Evolutionary conservation across 2,329 filamentous ascomycete genomes (phyloP), one percentile per base, ranked within the genome.

Genomic region (Penicillium brevicompactum): DNA sequence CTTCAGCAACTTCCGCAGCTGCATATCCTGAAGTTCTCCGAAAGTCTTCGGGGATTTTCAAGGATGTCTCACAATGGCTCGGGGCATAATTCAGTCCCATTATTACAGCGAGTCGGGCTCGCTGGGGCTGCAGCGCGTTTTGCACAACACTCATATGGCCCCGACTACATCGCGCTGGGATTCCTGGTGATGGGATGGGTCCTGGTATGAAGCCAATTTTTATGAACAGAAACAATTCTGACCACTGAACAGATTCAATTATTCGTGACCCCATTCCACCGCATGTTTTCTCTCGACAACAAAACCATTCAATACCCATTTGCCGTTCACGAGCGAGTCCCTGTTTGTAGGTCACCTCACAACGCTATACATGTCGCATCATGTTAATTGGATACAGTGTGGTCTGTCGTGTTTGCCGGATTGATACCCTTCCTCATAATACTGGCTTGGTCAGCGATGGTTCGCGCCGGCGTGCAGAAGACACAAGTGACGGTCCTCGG

Each of bases 251-350:
- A 90, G 83, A 80, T 91, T 42, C 81, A 86, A 73, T 78, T 89
- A 65, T 80, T 89, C 62, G 82, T 90, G 65, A 87, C 88, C 57
- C 94, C 94, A 0, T 97, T 97, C 72, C 92, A 97, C 73, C 91
- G 91, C 76, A 89, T 97, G 85, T 97, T 99, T 77, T 89, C 86
- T 61, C 84, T 97, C 59, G 89, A 92, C 70, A 91, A 97, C 71
- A 82, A 90, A 22, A 80, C 86, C 47, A 91, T 97, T 56, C 87
- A 91, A 61, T 97, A 89, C 68, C 94, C 94, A 0, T 89, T 96
- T 75, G 91, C 94, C 21, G 81, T 88, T 53, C 76, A 88, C 48
- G 92, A 99, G 74, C 85, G 92, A 59, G 94, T 99, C 0, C 82
- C 91, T 7, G 86, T 96, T 13, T 72, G 88, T 89, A 80, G 63